phyloP scores from a whole-genome alignment of 2,329 filamentous ascomycete genomes.

The Aspergillus tamarii region DNA sequence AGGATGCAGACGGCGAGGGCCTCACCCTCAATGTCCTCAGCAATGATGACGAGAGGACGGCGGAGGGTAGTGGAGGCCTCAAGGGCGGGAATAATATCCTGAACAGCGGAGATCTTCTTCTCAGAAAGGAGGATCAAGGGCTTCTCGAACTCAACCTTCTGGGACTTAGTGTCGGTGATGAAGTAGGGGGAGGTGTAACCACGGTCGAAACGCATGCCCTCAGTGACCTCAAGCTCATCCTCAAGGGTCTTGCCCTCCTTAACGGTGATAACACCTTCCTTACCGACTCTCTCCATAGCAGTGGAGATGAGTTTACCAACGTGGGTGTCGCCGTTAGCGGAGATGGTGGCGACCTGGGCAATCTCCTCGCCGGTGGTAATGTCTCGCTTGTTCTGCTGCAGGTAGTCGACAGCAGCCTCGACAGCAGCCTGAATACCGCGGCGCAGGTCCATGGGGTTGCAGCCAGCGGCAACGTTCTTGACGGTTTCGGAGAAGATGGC shows the following conservation, averaged over 20 bases:
- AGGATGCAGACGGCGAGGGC: slow-evolving; percentile 98
- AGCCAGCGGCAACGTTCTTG: slow-evolving; percentile 98
- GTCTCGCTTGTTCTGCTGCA: slow-evolving; percentile 94
- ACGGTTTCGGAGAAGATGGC: slow-evolving; percentile 99
- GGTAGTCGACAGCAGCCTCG: slow-evolving; percentile 89
- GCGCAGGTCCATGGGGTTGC: slow-evolving; percentile 99
- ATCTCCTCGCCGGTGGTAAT: slow-evolving; percentile 98
- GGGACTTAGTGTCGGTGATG: slow-evolving; percentile 97
- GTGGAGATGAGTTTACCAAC: slow-evolving; percentile 95
- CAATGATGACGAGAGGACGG: slow-evolving; percentile 95
- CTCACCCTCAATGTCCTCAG: slow-evolving; percentile 98
- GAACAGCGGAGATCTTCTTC: slow-evolving; percentile 99
- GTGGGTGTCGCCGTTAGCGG: slow-evolving; percentile 93
- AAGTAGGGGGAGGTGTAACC: slow-evolving; percentile 99
- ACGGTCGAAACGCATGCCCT: slow-evolving; percentile 99
- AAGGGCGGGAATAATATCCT: slow-evolving; percentile 97
- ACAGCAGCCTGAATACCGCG: slow-evolving; percentile 97
- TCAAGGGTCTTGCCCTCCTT: slow-evolving; percentile 99
- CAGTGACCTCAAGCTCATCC: slow-evolving; percentile 97
- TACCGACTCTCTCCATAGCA: slow-evolving; percentile 99
- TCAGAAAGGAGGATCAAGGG: slow-evolving; percentile 96
- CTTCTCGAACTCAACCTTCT: slow-evolving; percentile 99
- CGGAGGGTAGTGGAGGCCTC: slow-evolving; percentile 95
- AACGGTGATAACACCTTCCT: slow-evolving; percentile 99
- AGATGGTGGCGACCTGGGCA: slow-evolving; percentile 97